Evolutionary conservation across 345 rosid genomes (phyloP).

Genomic region (Acer negundo): DNA sequence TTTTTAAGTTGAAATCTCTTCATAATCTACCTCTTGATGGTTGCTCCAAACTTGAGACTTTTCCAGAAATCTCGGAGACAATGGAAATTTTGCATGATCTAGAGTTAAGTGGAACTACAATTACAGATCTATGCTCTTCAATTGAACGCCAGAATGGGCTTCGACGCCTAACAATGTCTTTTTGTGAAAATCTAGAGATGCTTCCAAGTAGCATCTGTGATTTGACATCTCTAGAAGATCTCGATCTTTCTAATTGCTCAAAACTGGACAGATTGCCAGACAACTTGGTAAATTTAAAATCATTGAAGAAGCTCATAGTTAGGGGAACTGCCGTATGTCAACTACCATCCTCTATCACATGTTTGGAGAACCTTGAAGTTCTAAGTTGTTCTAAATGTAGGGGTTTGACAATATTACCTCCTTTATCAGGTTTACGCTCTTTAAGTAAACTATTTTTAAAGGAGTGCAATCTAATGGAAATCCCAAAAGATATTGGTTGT

Average conservation of each 20-base stretch:
- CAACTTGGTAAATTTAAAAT: not conserved
- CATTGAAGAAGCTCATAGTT: not conserved
- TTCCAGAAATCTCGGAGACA: no score
- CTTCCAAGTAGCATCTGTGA: not conserved
- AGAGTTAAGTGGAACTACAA: not conserved
- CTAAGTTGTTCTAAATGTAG: no score
- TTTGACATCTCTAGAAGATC: not conserved
- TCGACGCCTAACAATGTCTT: not conserved
- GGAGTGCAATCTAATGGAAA: no score
- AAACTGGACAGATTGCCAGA: not conserved
- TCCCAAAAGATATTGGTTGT: no score
- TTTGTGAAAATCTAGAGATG: not conserved
- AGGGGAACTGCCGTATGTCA: no score
- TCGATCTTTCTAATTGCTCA: not conserved
- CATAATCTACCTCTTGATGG: not conserved
- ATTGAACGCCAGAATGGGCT: not conserved
- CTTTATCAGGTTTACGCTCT: no score
- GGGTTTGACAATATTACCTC: no score
- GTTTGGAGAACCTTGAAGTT: no score
- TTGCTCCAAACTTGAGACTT: no score
- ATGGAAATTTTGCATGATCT: no score
- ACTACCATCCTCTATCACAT: no score
- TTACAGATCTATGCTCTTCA: not conserved
- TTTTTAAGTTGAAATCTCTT: not conserved
- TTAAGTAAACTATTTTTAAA: rapidly evolving